Evolutionary conservation across 176 grass and related monocot genomes (phyloP).

Genomic region (Eleusine coracana): DNA sequence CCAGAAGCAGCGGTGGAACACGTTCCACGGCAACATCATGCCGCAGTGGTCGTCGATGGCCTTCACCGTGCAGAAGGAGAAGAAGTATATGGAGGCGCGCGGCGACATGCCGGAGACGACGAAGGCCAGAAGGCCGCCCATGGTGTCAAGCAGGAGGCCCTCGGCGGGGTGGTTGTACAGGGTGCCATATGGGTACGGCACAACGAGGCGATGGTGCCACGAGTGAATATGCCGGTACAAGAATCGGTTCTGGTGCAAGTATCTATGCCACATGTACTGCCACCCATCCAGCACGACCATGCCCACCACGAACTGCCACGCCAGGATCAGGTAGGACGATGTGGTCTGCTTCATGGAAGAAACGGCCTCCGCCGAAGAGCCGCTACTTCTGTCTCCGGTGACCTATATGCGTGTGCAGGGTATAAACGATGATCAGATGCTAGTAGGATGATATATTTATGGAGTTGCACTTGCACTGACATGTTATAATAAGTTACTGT

Average conservation of each 20-base stretch:
- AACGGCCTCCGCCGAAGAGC: neutral
- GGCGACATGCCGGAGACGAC: slow-evolving; percentile 42
- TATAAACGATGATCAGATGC: too few relatives aligned
- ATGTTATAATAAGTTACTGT: too few relatives aligned
- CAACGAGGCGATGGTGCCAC: slow-evolving; percentile 62
- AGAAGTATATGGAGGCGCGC: slow-evolving; percentile 18
- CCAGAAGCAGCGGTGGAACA: slow-evolving; percentile 42
- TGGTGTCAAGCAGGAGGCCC: slow-evolving; percentile 54
- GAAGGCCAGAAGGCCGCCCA: slow-evolving; percentile 40
- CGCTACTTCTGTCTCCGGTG: too few relatives aligned
- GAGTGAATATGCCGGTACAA: slow-evolving; percentile 64
- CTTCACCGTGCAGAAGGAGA: slow-evolving; percentile 58
- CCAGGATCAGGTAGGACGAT: neutral
- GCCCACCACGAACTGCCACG: slow-evolving; percentile 40
- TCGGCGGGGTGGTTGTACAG: slow-evolving; percentile 68
- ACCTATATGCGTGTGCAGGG: too few relatives aligned
- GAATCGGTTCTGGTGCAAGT: slow-evolving; percentile 47
- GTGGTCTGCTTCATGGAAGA: too few relatives aligned
- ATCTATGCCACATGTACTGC: slow-evolving; percentile 45
- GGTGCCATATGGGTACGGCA: slow-evolving; percentile 63
- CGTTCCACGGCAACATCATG: slow-evolving; percentile 45
- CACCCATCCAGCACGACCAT: slow-evolving; percentile 64
- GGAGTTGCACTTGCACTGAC: too few relatives aligned
- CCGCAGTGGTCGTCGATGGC: slow-evolving; percentile 70
- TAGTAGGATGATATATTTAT: too few relatives aligned